phyloP scores from a whole-genome alignment of 2,329 filamentous ascomycete genomes.

The Alternaria brassicae region DNA sequence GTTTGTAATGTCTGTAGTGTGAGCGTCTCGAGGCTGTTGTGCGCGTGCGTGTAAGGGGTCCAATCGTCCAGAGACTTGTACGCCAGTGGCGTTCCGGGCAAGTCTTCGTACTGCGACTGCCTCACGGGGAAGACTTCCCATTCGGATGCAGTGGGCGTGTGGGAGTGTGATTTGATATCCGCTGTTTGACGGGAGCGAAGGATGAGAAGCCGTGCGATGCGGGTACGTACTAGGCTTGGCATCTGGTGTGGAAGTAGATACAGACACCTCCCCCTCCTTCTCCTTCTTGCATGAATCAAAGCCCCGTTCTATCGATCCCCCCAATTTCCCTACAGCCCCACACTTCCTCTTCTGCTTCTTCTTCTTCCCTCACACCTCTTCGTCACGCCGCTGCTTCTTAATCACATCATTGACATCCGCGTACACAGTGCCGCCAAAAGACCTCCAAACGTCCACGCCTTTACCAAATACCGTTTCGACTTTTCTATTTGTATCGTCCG shows the following conservation, averaged over 20 bases:
- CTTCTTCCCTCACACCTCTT: slow-evolving; percentile 8
- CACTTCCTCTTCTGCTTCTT: not conserved
- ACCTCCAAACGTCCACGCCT: slow-evolving; percentile 16
- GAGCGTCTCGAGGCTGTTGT: not conserved
- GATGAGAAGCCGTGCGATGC: not conserved
- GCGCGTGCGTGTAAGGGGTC: not conserved
- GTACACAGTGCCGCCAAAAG: slow-evolving; percentile 12
- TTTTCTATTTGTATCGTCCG: slow-evolving; percentile 8
- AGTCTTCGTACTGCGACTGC: not conserved
- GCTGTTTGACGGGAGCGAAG: not conserved
- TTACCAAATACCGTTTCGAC: slow-evolving; percentile 16
- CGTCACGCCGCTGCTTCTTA: slow-evolving; percentile 7
- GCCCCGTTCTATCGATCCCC: not conserved
- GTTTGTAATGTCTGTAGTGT: not conserved
- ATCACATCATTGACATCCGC: slow-evolving; percentile 12
- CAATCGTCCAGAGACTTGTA: slow-evolving; percentile 5
- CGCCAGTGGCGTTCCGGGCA: not conserved
- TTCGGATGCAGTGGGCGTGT: not conserved
- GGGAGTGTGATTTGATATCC: not conserved
- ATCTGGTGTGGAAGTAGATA: not conserved
- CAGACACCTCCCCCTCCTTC: not conserved
- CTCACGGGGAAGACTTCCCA: not conserved
- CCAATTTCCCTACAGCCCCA: not conserved
- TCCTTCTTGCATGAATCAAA: too few species aligned
- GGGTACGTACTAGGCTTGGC: not conserved